Base-by-base conservation (phyloP, 2,329 filamentous ascomycete genomes). In the Nothophoma quercina region DNA sequence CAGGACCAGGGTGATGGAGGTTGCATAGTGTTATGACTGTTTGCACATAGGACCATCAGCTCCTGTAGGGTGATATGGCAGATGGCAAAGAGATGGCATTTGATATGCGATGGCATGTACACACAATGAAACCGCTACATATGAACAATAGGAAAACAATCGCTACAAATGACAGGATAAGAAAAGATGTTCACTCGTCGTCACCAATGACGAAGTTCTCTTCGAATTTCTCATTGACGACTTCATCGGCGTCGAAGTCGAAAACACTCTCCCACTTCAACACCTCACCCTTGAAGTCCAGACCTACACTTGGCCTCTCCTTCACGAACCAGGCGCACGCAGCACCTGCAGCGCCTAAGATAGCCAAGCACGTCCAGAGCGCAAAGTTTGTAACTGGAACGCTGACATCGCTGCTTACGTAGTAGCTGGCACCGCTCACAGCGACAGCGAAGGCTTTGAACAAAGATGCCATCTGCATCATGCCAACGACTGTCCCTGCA, bases 401-500 rank as follows among this genome's bases (percentile, higher is more conserved):
- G 28, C 75, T 77, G 40, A 77, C 64, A 39, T 78, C 77, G 58
- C 72, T 71, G 60, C 75, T 77, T 33, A 79, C 65, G 53, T 75
- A 79, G 60, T 78, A 80, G 59, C 73, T 77, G 9, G 76, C 72
- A 5, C 78, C 78, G 19, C 71, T 75, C 16, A 78, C 74, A 1
- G 76, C 77, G 1, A 80, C 78, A 6, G 78, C 78, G 21, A 80
- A 72, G 10, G 77, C 77, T 48, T 76, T 77, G 67, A 80, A 79
- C 5, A 80, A 67, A 46, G 71, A 76, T 16, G 77, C 75, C 4
- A 78, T 68, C 50, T 79, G 78, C 64, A 80, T 74, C 62, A 80
- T 71, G n/a, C 78, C 78, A 36, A 80, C 74, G 5, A 79, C 73
- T 15, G 77, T 78, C 30, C 78, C 78, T 5, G 78, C 75, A 1